Evolutionary conservation across 2,329 filamentous ascomycete species (phyloP), one percentile per base, ranked within the genome.

Genomic region (Aspergillus costaricaensis): DNA sequence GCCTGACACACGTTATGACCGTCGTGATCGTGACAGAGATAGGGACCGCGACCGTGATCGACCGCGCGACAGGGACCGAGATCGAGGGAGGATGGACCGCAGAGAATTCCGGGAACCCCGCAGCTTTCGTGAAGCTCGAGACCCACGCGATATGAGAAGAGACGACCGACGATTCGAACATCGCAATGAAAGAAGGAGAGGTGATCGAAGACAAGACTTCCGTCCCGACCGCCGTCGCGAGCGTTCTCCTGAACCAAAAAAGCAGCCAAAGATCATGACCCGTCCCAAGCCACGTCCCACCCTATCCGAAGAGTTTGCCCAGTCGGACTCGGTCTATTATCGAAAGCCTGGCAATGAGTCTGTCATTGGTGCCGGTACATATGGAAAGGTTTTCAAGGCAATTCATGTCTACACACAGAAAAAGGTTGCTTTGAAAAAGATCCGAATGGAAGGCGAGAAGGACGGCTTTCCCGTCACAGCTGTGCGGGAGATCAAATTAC

Each of bases 401-500:
- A 86, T 87, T 60, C 92, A 91, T 59, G 87, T 87, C 67, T 91
- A 87, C 72, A 92, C 88, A 0, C 90, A 92, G 61, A 85, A 85
- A 12, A 80, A 94, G 60, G 91, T 96, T 58, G 95, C 95, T 3
- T 79, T 99, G 72, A 99, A 99, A 81, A 98, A 98, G 83, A 99
- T 99, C 68, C 87, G 98, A 65, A 97, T 98, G 91, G 95, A 99
- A 76, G 96, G 97, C 71, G 95, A 99, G 80, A 98, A 98, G 75
- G 95, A 99, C 76, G 95, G 95, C 74, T 99, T 99, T 68, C 95
- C 95, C 10, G 97, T 99, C 63, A 99, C 95, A 0, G 94, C 95
- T 9, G 85, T 99, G 44, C 90, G 95, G 68, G 95, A 99, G 76
- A 97, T 99, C 80, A 96, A 97, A 81, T 85, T 99, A 27, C 84